These are phyloP conservation scores for Aspergillus brunneoviolaceus DNA, from an alignment of 2,329 filamentous ascomycete species.

Conservation along the genomic window DNA sequence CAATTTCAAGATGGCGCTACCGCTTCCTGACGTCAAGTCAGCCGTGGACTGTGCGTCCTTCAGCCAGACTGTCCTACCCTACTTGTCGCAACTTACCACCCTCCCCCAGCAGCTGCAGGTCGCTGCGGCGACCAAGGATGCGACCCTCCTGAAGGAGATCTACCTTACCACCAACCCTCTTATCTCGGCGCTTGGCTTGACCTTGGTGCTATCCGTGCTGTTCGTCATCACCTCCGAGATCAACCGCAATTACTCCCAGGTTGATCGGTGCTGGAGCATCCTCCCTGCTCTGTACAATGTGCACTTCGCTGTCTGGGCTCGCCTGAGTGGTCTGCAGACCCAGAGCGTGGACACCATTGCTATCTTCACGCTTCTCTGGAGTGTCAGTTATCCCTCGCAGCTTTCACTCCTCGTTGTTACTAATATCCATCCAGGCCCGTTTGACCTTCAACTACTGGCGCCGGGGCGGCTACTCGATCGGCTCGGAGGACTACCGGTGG, in stretches of 20 bases:
- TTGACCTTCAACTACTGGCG: constrained; percentile 97
- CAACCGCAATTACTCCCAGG: constrained; percentile 95
- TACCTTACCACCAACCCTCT: constrained; percentile 87
- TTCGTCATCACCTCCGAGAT: constrained; percentile 77
- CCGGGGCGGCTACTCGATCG: constrained; percentile 83
- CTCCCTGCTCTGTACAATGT: constrained; percentile 82
- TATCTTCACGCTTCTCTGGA: constrained; percentile 73
- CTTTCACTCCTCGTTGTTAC: not conserved
- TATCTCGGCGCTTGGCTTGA: constrained; percentile 70
- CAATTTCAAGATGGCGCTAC: constrained; percentile 58
- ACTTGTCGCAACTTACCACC: constrained; percentile 65
- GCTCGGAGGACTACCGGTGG: constrained; percentile 96
- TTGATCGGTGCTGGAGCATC: constrained; percentile 89
- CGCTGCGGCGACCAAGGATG: constrained; percentile 59
- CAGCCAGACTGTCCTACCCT: constrained; percentile 71
- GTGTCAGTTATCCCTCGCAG: constrained; percentile 53
- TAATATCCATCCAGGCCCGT: constrained; percentile 56
- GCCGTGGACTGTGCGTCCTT: constrained; percentile 76
- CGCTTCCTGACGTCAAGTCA: constrained; percentile 63
- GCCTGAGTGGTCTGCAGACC: constrained; percentile 68
- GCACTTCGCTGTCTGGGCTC: constrained; percentile 82
- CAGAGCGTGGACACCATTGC: constrained; percentile 71
- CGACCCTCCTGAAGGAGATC: constrained; percentile 64
- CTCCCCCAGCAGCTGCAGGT: constrained; percentile 66
- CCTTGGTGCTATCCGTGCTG: constrained; percentile 67